Evolutionary conservation across 2,329 filamentous ascomycete genomes (phyloP), one percentile per base, ranked within the genome.

Genomic region (Sporothrix sp.): DNA sequence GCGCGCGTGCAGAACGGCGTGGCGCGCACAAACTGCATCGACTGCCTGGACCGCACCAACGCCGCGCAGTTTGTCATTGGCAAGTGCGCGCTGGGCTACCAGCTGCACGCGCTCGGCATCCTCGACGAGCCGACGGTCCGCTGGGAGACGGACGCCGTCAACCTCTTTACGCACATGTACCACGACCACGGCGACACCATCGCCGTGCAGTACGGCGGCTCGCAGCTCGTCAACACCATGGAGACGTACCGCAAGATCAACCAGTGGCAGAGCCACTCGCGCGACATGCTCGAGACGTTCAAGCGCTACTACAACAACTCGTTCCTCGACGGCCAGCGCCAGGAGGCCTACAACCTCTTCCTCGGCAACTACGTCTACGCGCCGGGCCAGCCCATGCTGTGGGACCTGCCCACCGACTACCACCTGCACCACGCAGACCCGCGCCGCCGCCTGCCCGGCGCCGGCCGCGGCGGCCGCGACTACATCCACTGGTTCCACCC

Each of bases 241-340:
- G 90, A 95, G 58, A 98, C 93, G 4, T 98, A 98, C 65, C 85
- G 93, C 52, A 97, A 97, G 68, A 95, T 96, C 65, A 97, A 97
- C 58, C 91, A 97, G 65, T 98, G 93, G 93, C 95, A 89, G 21
- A 95, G 88, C 60, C 89, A 95, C 65, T 96, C 91, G 2, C 79
- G 93, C 58, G 93, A 98, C 65, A 97, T 98, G 91, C 90, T 98
- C 20, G 93, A 98, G 68, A 95, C 88, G 65, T 96, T 98, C 72
- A 98, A 97, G 66, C 81, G 93, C 25, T 98, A 97, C 66, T 98
- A 98, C 67, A 95, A 97, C 69, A 98, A 98, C 63, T 61, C 91
- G 0, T 98, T 98, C 64, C 77, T 98, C 8, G 93, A 98, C 65
- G 90, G 85, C n/a, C 93, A 98, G 63, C 82, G 93, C 28, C 93